Evolutionary conservation across 768 basidiomycete species (phyloP).

Genomic region (Amanita exitialis): DNA sequence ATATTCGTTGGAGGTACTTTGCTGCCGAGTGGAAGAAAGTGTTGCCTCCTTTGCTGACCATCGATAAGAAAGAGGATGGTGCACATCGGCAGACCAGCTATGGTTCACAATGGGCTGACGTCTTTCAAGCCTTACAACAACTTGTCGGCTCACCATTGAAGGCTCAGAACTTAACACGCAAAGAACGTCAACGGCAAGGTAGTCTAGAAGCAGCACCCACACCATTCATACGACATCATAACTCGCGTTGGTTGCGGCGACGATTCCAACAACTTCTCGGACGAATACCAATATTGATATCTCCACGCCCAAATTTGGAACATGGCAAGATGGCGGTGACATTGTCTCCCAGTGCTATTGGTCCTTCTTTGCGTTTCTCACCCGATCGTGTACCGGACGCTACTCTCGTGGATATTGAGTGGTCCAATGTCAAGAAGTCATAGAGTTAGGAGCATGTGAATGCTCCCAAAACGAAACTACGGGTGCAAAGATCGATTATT

Average conservation of each 20-base stretch:
- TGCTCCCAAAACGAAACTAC: not conserved
- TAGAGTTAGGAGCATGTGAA: not conserved
- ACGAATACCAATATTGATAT: conserved; percentile 46
- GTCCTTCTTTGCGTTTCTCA: conserved; percentile 13
- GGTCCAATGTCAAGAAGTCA: conserved; percentile 19
- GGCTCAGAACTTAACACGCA: not conserved
- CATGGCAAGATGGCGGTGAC: conserved; percentile 18
- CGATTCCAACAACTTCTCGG: conserved; percentile 53
- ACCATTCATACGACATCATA: conserved; percentile 13
- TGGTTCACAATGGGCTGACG: not conserved
- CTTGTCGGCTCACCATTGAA: not conserved
- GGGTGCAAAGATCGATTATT: conserved; percentile 4
- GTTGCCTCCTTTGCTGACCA: conserved; percentile 44
- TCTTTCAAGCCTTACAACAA: not conserved
- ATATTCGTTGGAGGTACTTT: conserved; percentile 63
- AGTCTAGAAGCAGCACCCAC: not conserved
- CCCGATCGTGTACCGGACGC: conserved; percentile 18
- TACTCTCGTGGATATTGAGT: conserved; percentile 21
- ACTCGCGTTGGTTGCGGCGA: conserved; percentile 39
- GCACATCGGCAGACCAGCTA: not conserved
- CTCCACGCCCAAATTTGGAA: conserved; percentile 12
- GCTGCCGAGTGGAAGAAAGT: conserved; percentile 42
- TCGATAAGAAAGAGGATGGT: not conserved
- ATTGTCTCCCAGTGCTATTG: conserved; percentile 20
- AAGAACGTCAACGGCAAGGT: not conserved